These are phyloP conservation scores for Plasmodium reichenowi DNA, from an alignment of 169 alveolate genomes.

Conservation along the genomic window DNA sequence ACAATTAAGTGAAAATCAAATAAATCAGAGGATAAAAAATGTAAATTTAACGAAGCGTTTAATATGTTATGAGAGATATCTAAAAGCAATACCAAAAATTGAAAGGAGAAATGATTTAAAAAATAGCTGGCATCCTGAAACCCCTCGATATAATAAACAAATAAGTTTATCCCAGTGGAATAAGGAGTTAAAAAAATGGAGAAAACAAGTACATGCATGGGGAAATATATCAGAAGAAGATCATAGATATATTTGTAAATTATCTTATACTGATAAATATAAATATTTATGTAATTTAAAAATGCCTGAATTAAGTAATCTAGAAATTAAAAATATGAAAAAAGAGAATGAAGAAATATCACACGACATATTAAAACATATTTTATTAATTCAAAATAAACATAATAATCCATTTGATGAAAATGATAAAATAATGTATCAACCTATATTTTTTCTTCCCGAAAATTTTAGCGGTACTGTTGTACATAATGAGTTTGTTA, in stretches of 20 bases:
- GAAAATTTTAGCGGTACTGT: constrained; percentile 64
- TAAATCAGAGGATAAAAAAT: constrained; percentile 79
- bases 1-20: constrained; percentile 38
- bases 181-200: constrained; percentile 81
- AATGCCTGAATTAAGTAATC: constrained; percentile 74
- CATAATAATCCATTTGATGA: neutral
- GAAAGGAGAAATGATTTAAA: constrained; percentile 72
- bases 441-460: constrained; percentile 61
- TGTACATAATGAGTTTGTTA: constrained; percentile 36
- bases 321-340: constrained; percentile 72
- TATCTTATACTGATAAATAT: constrained; percentile 70
- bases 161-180: constrained; percentile 85
- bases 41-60: constrained; percentile 83
- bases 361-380: constrained; percentile 31
- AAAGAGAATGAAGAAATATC: constrained; percentile 29
- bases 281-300: constrained; percentile 74
- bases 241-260: constrained; percentile 62
- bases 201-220: constrained; percentile 83
- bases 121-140: constrained; percentile 83
- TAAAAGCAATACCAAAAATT: constrained; percentile 80
- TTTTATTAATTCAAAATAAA: constrained; percentile 36
- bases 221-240: constrained; percentile 62
- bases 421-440: constrained; percentile 11
- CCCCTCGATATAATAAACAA: constrained; percentile 80
- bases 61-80: constrained; percentile 80